Evolutionary conservation across 148 eudicot species (phyloP).

Genomic region (Rhododendron kiyosumense): DNA sequence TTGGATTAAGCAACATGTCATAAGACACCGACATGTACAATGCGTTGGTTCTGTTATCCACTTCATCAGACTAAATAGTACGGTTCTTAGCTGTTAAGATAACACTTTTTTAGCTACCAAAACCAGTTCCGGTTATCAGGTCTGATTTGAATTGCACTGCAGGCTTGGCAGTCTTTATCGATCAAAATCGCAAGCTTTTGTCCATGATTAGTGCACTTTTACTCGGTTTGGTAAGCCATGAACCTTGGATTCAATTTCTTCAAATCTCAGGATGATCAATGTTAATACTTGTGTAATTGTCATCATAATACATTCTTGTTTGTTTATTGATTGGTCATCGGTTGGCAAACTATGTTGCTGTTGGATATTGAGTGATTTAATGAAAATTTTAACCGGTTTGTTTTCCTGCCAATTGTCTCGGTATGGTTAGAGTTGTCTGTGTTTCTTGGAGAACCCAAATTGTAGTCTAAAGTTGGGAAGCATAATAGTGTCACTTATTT

Average conservation of each 20-base stretch:
- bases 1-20: background rate
- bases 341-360: background rate
- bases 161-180: slow-evolving; percentile 73
- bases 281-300: background rate
- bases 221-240: slow-evolving; percentile 62
- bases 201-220: slow-evolving; percentile 67
- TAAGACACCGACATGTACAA: background rate
- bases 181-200: slow-evolving; percentile 70
- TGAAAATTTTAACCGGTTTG: no score
- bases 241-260: slow-evolving; percentile 2
- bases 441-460: background rate
- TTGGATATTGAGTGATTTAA: background rate
- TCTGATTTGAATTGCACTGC: slow-evolving; percentile 15
- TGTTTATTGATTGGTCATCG: background rate
- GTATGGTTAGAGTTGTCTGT: background rate
- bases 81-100: background rate
- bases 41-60: background rate
- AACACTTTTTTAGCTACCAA: background rate
- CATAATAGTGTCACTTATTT: background rate
- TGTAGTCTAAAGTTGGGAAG: background rate
- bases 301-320: background rate
- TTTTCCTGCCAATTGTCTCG: background rate
- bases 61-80: background rate
- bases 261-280: background rate
- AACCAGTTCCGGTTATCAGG: background rate